Evolutionary conservation across 2,329 filamentous ascomycete genomes (phyloP).

Genomic region (Cytospora leucostoma): DNA sequence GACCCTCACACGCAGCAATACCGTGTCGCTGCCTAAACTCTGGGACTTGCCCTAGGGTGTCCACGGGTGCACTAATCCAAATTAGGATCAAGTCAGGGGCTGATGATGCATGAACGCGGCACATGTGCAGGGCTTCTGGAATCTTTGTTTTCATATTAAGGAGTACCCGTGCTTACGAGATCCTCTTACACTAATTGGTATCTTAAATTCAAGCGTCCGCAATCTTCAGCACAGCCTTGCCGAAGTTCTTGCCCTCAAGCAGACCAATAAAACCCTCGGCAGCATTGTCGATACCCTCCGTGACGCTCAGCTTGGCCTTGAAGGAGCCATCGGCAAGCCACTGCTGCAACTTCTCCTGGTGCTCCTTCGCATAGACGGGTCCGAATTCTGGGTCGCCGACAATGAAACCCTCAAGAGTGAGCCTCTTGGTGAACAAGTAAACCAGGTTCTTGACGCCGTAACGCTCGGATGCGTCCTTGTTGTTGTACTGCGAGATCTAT

Average conservation of each 20-base stretch:
- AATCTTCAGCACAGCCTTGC: conserved; percentile 77
- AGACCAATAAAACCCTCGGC: conserved; percentile 73
- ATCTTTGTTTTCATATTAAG: no score
- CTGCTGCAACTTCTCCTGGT: conserved; percentile 72
- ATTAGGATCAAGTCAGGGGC: no score
- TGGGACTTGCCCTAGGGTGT: no score
- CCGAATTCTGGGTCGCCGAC: conserved; percentile 67
- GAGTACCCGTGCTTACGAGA: no score
- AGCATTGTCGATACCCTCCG: conserved; percentile 76
- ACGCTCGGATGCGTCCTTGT: conserved; percentile 45
- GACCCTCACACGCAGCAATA: no score
- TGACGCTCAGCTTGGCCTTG: conserved; percentile 68
- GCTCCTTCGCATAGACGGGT: conserved; percentile 65
- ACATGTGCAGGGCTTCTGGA: no score
- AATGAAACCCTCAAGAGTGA: conserved; percentile 77
- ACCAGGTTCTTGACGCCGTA: conserved; percentile 70
- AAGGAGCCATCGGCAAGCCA: conserved; percentile 77
- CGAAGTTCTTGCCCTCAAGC: conserved; percentile 78
- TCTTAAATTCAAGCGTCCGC: conserved; percentile 23
- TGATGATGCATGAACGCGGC: no score
- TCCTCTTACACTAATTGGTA: no score
- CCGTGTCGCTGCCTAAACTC: no score
- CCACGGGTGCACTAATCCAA: no score
- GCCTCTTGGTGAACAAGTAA: conserved; percentile 64
- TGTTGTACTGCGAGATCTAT: conserved; percentile 76